Evolutionary conservation across 1,284 basidiomycete species (phyloP).

Genomic region (Mycosarcoma maydis): DNA sequence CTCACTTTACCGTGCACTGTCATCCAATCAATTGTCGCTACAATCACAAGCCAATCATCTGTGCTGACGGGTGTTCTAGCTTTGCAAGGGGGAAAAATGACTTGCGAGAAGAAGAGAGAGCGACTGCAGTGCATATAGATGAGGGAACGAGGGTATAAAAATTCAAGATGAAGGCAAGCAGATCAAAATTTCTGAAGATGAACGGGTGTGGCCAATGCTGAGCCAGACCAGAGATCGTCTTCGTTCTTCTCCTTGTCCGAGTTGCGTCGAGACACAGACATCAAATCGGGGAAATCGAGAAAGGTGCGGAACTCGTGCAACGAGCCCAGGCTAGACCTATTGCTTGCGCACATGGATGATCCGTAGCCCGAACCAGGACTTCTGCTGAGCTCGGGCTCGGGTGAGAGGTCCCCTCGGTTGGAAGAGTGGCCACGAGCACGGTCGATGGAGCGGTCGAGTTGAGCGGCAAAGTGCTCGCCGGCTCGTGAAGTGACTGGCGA

Average conservation of each 20-base stretch:
- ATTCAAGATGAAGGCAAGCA: too few species aligned
- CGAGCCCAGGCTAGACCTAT: slow-evolving; percentile 16
- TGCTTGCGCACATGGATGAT: slow-evolving; percentile 8
- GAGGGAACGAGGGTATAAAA: too few species aligned
- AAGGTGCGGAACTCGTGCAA: slow-evolving; percentile 24
- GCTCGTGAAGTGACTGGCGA: slow-evolving; percentile 5
- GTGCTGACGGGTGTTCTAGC: too few species aligned
- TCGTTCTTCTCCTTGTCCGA: background rate
- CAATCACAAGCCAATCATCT: too few species aligned
- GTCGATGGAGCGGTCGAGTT: slow-evolving; percentile 9
- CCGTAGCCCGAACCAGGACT: slow-evolving; percentile 26
- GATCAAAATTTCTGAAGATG: background rate
- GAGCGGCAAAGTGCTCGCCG: slow-evolving; percentile 14
- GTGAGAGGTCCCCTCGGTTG: slow-evolving; percentile 1
- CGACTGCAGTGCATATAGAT: too few species aligned
- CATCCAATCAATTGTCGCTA: too few species aligned
- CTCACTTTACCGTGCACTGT: too few species aligned
- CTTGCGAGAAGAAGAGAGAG: too few species aligned
- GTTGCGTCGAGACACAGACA: background rate
- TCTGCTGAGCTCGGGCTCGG: slow-evolving; percentile 28
- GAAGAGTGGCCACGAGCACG: slow-evolving; percentile 3
- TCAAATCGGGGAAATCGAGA: slow-evolving; percentile 20
- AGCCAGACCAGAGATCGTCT: slow-evolving; percentile 15
- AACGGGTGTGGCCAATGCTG: background rate
- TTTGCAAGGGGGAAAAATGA: too few species aligned